These are phyloP conservation scores for Neopestalotiopsis sp. DNA, from an alignment of 2,329 filamentous ascomycete genomes.

Conservation along the genomic window DNA sequence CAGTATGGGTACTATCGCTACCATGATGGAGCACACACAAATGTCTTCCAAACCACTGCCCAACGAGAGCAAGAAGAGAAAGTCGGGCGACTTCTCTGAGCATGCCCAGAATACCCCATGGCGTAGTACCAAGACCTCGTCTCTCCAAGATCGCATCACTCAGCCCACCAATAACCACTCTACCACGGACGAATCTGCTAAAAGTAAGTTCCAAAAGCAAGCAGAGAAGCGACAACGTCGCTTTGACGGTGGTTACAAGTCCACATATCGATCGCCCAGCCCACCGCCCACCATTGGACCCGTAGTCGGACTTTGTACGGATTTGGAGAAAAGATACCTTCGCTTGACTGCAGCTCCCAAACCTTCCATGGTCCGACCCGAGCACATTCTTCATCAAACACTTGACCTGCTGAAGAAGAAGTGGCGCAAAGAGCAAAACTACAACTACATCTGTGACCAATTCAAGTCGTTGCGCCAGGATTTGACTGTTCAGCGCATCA, in stretches of 20 bases:
- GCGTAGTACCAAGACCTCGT: conserved; percentile 64
- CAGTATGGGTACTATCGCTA: conserved; percentile 21
- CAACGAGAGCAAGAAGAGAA: conserved; percentile 74
- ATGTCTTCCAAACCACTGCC: conserved; percentile 22
- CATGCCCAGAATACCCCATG: conserved; percentile 67
- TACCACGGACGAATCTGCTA: conserved; percentile 51
- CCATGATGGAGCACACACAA: conserved; percentile 9
- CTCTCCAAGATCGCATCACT: conserved; percentile 79
- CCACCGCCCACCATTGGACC: conserved; percentile 68
- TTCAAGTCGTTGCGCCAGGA: conserved; percentile 99
- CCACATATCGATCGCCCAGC: conserved; percentile 60
- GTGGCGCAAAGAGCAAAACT: conserved; percentile 93
- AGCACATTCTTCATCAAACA: conserved; percentile 80
- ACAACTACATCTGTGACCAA: conserved; percentile 97
- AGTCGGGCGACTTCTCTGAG: conserved; percentile 70
- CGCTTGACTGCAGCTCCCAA: conserved; percentile 91
- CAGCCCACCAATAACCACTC: conserved; percentile 59
- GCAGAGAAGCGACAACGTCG: conserved; percentile 89
- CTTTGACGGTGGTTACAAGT: conserved; percentile 73
- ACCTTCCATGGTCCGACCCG: conserved; percentile 85
- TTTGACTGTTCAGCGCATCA: conserved; percentile 95
- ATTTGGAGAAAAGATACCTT: conserved; percentile 91
- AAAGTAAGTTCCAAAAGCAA: conserved; percentile 89
- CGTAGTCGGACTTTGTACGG: conserved; percentile 83
- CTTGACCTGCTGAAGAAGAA: conserved; percentile 90